These are phyloP conservation scores for Dioscorea zingiberensis DNA, from an alignment of 106 monocot genomes.

Conservation along the genomic window DNA sequence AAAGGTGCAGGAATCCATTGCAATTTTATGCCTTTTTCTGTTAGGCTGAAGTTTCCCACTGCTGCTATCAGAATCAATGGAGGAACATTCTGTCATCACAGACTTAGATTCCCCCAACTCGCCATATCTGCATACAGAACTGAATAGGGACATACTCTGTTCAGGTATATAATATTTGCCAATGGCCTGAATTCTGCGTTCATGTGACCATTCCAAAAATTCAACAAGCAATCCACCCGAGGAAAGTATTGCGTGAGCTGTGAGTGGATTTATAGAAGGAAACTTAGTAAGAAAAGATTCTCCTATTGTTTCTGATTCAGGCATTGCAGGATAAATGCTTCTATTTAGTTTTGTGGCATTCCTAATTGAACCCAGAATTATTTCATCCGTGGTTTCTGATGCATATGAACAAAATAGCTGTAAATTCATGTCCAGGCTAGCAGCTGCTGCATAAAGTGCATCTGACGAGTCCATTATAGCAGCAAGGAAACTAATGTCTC, in stretches of 20 bases:
- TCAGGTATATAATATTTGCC: constrained; percentile 56
- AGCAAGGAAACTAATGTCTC: constrained; percentile 56
- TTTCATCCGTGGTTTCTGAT: constrained; percentile 80
- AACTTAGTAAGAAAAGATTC: constrained; percentile 86
- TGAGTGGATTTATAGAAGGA: constrained; percentile 83
- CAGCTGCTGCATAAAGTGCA: constrained; percentile 84
- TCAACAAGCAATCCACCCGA: constrained; percentile 67
- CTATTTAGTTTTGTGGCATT: constrained; percentile 18
- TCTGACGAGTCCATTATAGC: constrained; percentile 85
- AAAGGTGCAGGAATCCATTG: constrained; percentile 2
- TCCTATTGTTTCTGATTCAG: constrained; percentile 75
- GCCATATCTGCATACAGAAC: constrained; percentile 75
- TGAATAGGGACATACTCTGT: constrained; percentile 66
- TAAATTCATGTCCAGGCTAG: constrained; percentile 70
- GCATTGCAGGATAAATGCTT: constrained; percentile 58
- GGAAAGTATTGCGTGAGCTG: constrained; percentile 81
- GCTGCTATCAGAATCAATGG: constrained; percentile 67
- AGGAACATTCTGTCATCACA: constrained; percentile 88
- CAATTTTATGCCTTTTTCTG: constrained; percentile 41
- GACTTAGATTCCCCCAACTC: constrained; percentile 91
- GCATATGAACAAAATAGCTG: constrained; percentile 84
- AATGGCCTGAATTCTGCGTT: constrained; percentile 70
- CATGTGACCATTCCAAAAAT: constrained; percentile 74
- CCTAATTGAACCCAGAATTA: constrained; percentile 71
- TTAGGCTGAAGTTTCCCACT: constrained; percentile 37